Evolutionary conservation across 257 asterid genomes (phyloP).

Genomic region (Solanum gracilifrons): DNA sequence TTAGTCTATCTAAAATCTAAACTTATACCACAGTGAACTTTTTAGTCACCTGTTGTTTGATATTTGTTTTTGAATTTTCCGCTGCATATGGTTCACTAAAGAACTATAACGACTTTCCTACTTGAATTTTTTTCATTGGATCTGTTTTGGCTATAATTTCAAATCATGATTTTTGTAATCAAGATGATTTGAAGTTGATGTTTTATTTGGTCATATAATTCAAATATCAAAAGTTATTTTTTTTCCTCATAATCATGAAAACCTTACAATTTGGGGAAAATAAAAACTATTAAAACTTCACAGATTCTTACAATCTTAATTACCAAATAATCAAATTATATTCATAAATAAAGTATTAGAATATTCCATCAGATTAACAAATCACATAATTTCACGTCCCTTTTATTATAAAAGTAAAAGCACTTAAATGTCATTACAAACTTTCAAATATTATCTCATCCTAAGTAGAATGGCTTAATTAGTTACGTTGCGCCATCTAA

Average conservation of each 20-base stretch:
- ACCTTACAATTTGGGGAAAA: neutral
- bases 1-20: neutral
- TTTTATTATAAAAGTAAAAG: too few relatives aligned
- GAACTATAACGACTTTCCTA: neutral
- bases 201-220: too few relatives aligned
- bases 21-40: rapidly evolving
- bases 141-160: too few relatives aligned
- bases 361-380: neutral
- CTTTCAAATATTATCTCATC: neutral
- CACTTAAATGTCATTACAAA: neutral
- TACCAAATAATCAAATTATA: neutral
- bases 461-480: neutral
- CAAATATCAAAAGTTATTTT: neutral
- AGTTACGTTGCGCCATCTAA: neutral
- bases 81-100: too few relatives aligned
- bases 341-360: too few relatives aligned
- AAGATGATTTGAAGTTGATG: too few relatives aligned
- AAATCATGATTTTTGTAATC: too few relatives aligned
- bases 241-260: too few relatives aligned
- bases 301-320: too few relatives aligned
- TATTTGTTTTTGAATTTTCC: too few relatives aligned
- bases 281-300: too few relatives aligned
- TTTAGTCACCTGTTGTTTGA: neutral
- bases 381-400: neutral
- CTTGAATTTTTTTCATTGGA: too few relatives aligned